Percentiles rank a stretch among this genome's conserved stretches.
Evolutionary conservation across 1,139 yeast genomes (phyloP).

Genomic region (Geotrichum fermentans): DNA sequence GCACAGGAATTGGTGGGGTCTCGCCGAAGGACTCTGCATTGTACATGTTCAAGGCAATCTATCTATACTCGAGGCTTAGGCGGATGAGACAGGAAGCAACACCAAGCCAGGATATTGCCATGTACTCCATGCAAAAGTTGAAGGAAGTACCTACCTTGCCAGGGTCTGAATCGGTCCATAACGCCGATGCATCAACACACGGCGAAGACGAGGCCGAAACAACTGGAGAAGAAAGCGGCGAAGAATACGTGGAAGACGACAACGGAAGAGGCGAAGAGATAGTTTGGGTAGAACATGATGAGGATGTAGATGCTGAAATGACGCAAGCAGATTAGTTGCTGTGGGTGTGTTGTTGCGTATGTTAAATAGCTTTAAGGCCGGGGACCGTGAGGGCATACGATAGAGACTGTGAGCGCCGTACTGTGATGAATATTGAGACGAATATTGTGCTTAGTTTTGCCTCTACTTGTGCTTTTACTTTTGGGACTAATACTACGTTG

Average conservation of each 20-base stretch:
- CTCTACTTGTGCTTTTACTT: too few relatives aligned
- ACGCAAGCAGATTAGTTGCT: not conserved
- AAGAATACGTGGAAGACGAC: not conserved
- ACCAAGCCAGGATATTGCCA: not conserved
- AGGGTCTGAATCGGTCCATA: too few relatives aligned
- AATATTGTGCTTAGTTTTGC: too few relatives aligned
- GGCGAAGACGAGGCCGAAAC: not conserved
- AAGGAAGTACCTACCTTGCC: not conserved
- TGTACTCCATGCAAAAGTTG: not conserved
- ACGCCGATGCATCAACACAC: too few relatives aligned
- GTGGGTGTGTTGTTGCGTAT: too few relatives aligned
- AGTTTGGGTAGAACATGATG: not conserved
- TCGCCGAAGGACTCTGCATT: conserved; percentile 29
- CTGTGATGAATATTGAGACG: too few relatives aligned
- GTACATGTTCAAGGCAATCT: conserved; percentile 18
- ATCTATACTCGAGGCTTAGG: not conserved
- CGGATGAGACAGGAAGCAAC: not conserved
- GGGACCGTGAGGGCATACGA: too few relatives aligned
- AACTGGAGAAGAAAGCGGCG: not conserved
- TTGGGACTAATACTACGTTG: too few relatives aligned
- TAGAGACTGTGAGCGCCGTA: too few relatives aligned
- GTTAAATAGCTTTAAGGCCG: too few relatives aligned
- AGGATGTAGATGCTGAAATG: not conserved
- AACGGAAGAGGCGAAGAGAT: too few relatives aligned
- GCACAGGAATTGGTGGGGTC: conserved; percentile 49